A percentile compares a stretch with the other conserved stretches of the same genome.
Evolutionary conservation across 148 eudicot genomes (phyloP).

Genomic region (Rhododendron molle): DNA sequence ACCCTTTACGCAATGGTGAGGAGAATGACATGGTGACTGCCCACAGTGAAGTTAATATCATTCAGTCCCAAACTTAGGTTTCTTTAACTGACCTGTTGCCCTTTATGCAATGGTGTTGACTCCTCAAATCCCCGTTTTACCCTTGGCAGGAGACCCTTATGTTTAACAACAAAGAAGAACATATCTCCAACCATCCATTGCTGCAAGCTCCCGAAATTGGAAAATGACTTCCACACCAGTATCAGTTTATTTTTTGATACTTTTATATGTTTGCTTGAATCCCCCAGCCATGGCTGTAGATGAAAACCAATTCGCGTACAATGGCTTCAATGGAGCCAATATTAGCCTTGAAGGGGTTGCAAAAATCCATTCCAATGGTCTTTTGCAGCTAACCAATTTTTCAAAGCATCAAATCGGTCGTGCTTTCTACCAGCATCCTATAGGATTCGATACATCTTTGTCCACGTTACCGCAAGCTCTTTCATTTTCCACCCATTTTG

Average conservation of each 20-base stretch:
- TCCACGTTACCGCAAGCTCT: background rate
- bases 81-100: background rate
- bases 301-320: background rate
- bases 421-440: slow-evolving; percentile 19
- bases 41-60: background rate
- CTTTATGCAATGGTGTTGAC: background rate
- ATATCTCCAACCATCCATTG: background rate
- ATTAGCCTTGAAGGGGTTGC: slow-evolving; percentile 20
- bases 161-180: background rate
- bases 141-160: background rate
- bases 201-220: background rate
- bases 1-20: no score
- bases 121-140: background rate
- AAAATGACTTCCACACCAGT: background rate
- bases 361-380: slow-evolving; percentile 16
- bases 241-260: background rate
- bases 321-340: slow-evolving; percentile 19
- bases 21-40: background rate
- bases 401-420: slow-evolving; percentile 13
- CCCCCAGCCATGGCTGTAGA: background rate
- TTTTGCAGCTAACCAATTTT: slow-evolving; percentile 22
- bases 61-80: background rate
- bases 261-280: background rate
- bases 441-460: background rate
- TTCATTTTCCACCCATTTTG: slow-evolving; percentile 11